Evolutionary conservation across 2,329 filamentous ascomycete species (phyloP), one percentile per base, ranked within the genome.

Genomic region (Cordyceps sp.): DNA sequence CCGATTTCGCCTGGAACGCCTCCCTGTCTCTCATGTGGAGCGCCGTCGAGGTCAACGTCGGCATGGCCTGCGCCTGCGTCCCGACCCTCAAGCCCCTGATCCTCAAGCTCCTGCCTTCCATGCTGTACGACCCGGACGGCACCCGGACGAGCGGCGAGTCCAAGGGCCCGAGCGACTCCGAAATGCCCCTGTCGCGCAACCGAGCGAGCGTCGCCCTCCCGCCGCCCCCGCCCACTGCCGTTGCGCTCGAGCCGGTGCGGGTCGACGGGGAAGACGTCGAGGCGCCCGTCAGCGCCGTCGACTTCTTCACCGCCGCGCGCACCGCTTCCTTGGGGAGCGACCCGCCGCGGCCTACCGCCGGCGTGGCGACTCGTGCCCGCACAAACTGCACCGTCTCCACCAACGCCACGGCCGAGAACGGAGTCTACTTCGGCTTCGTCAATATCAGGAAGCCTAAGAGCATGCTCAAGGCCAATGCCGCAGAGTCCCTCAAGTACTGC

Each of bases 1-100:
- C 52, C 3, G 59, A 73, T 36, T 74, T 73, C 43, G 57, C 66
- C 33, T 82, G 73, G 75, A 85, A 88, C 47, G 81, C 82, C 1
- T 83, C 82, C 1, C 58, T 85, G 5, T 82, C 83, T 0, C 78
- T 92, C 47, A 88, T 93, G 81, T 96, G 86, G 88, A 88, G 81
- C 13, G 80, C 78, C 10, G 74, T 94, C 33, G 86, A 94, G 52
- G 84, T 93, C 46, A 90, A 93, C 41, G 64, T 92, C 2, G 86
- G 84, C 14, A 85, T 94, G 43, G 78, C 85, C 40, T 93, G 83
- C 47, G 86, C 80, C 26, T 93, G 85, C 45, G 80, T 94, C n/a
- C 88, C 88, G 8, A 88, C 80, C 0, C 59, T 94, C 38, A 94
- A 94, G 49, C 86, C 88, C 2, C 61, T 96, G 6, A 74, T 88